These are phyloP conservation scores for Papiliotrema nemorosa DNA, from an alignment of 1,284 basidiomycete genomes.

Conservation along the genomic window DNA sequence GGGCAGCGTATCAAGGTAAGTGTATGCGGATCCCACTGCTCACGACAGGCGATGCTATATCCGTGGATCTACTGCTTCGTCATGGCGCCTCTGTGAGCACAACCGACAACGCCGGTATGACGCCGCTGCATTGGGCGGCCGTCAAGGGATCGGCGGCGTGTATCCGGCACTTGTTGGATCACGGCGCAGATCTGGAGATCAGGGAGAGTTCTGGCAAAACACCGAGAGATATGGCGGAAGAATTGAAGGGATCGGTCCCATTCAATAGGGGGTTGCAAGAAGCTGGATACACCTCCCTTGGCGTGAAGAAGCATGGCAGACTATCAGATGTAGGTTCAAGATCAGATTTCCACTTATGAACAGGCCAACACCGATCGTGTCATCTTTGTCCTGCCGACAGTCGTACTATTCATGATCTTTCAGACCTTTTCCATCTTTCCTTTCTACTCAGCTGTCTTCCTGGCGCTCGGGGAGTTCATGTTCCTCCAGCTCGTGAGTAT, in stretches of 20 bases:
- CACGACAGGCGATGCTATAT: conserved; percentile 76
- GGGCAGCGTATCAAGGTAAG: conserved; percentile 87
- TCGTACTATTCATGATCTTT: conserved; percentile 79
- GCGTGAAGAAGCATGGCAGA: conserved; percentile 70
- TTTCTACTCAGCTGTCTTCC: conserved; percentile 81
- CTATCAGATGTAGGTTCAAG: conserved; percentile 62
- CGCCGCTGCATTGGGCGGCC: conserved; percentile 98
- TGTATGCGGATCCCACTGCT: neutral
- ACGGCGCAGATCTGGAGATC: conserved; percentile 74
- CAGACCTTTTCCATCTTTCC: conserved; percentile 75
- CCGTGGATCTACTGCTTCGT: conserved; percentile 82
- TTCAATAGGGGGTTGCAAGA: conserved; percentile 86
- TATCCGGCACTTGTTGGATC: conserved; percentile 78
- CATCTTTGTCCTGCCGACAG: conserved; percentile 74
- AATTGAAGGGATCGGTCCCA: conserved; percentile 82
- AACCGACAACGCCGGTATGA: conserved; percentile 76
- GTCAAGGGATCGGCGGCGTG: conserved; percentile 85
- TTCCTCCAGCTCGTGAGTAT: conserved; percentile 81
- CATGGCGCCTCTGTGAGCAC: conserved; percentile 77
- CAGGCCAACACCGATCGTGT: conserved; percentile 75
- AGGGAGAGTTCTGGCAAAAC: conserved; percentile 85
- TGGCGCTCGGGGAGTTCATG: conserved; percentile 80
- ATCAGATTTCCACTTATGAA: conserved; percentile 9
- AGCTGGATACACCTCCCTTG: conserved; percentile 53
- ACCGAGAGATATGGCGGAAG: conserved; percentile 88